Evolutionary conservation across 257 asterid genomes (phyloP).

Genomic region (Linaria vulgaris): DNA sequence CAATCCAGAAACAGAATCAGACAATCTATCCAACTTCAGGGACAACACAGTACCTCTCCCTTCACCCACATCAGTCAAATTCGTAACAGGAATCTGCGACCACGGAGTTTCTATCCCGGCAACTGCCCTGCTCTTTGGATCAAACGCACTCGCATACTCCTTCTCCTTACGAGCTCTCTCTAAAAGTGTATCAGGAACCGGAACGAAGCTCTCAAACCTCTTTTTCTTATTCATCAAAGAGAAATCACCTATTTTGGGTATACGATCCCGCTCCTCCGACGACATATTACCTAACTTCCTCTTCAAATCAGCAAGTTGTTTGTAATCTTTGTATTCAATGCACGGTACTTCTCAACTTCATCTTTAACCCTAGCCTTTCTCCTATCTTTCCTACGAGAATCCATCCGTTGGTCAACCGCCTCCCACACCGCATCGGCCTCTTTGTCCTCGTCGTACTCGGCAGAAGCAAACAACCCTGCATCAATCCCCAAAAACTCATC

Average conservation of each 20-base stretch:
- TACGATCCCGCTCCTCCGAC: constrained; percentile 75
- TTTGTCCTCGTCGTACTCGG: constrained; percentile 93
- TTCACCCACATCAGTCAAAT: constrained; percentile 95
- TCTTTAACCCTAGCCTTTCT: constrained; percentile 91
- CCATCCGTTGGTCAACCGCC: constrained; percentile 81
- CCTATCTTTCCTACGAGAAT: constrained; percentile 79
- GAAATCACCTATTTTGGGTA: constrained; percentile 90
- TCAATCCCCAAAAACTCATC: constrained; percentile 93
- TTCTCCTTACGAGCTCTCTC: constrained; percentile 95
- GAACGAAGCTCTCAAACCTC: constrained; percentile 89
- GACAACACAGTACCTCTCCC: constrained; percentile 94
- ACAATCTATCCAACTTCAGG: constrained; percentile 75
- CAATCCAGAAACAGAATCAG: constrained; percentile 82
- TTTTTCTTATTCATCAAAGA: constrained; percentile 76
- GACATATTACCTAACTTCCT: constrained; percentile 65
- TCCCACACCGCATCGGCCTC: constrained; percentile 92
- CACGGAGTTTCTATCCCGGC: constrained; percentile 95
- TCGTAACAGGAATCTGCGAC: constrained; percentile 81
- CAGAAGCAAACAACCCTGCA: constrained; percentile 86
- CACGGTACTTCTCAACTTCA: constrained; percentile 88
- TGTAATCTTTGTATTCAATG: constrained; percentile 80
- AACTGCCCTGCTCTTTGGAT: constrained; percentile 75
- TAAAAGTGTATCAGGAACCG: constrained; percentile 81
- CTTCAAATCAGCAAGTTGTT: constrained; percentile 90
- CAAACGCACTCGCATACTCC: constrained; percentile 85